Percentiles rank a stretch among this genome's conserved stretches.
These are phyloP conservation scores for Lactarius sp. DNA, from an alignment of 768 basidiomycete species.

Conservation along the genomic window DNA sequence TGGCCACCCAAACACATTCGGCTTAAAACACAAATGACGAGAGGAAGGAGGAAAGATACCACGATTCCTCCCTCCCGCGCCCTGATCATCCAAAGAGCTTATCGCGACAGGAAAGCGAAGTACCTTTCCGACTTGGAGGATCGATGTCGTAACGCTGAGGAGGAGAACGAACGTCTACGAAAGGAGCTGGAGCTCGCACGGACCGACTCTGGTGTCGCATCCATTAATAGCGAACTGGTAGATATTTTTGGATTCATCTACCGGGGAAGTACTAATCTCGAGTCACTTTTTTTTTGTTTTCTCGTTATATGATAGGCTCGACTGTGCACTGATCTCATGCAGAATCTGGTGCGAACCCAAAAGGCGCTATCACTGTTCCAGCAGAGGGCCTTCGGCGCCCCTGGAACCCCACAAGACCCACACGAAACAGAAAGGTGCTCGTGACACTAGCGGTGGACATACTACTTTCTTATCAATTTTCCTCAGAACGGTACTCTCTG, in stretches of 20 bases:
- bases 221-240: slow-evolving; percentile 15
- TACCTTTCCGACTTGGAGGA: slow-evolving; percentile 22
- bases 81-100: slow-evolving; percentile 20
- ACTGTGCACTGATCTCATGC: slow-evolving; percentile 20
- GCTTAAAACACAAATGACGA: slow-evolving; percentile 8
- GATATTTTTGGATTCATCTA: not conserved
- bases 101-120: slow-evolving; percentile 24
- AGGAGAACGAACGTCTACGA: slow-evolving; percentile 21
- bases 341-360: slow-evolving; percentile 17
- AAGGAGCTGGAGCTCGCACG: slow-evolving; percentile 17
- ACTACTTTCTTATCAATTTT: not conserved
- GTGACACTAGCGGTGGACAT: not conserved
- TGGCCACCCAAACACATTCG: not conserved
- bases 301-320: slow-evolving; percentile 2
- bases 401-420: not conserved
- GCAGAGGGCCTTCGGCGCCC: not conserved
- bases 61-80: slow-evolving; percentile 22
- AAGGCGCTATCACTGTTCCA: slow-evolving; percentile 11
- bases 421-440: slow-evolving; percentile 5
- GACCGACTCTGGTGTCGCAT: slow-evolving; percentile 2
- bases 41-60: slow-evolving; percentile 23
- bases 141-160: slow-evolving; percentile 21
- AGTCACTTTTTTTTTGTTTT: not conserved
- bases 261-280: not conserved
- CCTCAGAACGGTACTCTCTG: slow-evolving; percentile 8